phyloP scores from a whole-genome alignment of 2,329 filamentous ascomycete genomes.

The Cladosporium sphaerospermum region DNA sequence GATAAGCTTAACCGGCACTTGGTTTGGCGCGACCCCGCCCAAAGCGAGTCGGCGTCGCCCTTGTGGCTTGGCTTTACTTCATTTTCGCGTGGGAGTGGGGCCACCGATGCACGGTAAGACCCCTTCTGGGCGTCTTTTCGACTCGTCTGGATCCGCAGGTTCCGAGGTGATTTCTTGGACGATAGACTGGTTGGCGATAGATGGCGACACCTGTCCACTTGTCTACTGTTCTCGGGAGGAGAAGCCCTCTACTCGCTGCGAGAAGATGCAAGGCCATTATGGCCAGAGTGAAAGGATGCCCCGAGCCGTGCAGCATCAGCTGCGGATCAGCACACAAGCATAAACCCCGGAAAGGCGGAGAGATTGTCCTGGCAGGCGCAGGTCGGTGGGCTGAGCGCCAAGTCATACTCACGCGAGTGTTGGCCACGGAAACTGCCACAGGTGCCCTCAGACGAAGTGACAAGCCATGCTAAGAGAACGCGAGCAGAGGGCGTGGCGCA shows the following conservation, averaged over 20 bases:
- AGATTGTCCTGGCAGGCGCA: constrained; percentile 5
- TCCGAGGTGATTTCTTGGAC: constrained; percentile 3
- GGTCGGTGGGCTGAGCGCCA: not conserved
- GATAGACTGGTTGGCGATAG: no score
- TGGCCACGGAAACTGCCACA: constrained; percentile 1
- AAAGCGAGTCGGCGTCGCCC: not conserved
- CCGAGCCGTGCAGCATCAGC: not conserved
- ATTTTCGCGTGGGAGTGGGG: constrained; percentile 11
- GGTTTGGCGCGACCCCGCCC: constrained; percentile 9
- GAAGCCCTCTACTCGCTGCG: no score
- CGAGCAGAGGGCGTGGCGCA: not conserved
- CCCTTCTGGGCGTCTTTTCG: constrained; percentile 3
- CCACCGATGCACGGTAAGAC: constrained; percentile 1
- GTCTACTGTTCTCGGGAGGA: no score
- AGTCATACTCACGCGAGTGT: constrained; percentile 7
- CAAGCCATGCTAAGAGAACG: constrained; percentile 8
- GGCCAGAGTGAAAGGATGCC: not conserved
- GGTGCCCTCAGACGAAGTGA: not conserved
- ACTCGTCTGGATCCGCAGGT: constrained; percentile 9
- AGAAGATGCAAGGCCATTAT: not conserved
- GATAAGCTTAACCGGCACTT: constrained; percentile 11
- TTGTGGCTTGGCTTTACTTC: constrained; percentile 12
- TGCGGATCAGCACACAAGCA: constrained; percentile 9
- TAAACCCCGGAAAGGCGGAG: constrained; percentile 11
- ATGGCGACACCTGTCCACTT: no score